Evolutionary conservation across 2,329 filamentous ascomycete species (phyloP).

Genomic region (Amphichorda felina): DNA sequence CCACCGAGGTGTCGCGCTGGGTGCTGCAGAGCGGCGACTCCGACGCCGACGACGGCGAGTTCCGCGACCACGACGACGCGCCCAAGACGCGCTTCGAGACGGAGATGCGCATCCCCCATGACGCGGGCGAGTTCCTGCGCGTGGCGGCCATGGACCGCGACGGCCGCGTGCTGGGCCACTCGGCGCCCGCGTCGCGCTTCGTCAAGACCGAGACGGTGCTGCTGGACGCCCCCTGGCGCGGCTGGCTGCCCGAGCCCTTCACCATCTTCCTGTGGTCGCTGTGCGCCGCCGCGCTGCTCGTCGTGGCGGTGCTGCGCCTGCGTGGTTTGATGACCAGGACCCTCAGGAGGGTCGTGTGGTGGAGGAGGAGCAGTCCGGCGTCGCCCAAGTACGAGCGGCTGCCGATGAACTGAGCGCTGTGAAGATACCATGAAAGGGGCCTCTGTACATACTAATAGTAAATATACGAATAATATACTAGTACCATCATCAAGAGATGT

Average conservation of each 20-base stretch:
- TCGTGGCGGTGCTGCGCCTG: neutral
- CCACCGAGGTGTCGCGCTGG: constrained; percentile 34
- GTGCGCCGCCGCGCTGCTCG: neutral
- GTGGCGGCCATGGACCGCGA: constrained; percentile 2
- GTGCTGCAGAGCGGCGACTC: constrained; percentile 11
- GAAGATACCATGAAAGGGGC: no score
- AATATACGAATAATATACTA: no score
- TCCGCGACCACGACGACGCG: constrained; percentile 18
- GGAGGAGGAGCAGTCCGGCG: neutral
- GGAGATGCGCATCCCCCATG: constrained; percentile 11
- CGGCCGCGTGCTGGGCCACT: neutral
- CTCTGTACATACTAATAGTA: no score
- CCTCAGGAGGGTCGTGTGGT: neutral
- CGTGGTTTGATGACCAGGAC: no score
- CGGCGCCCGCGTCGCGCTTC: neutral
- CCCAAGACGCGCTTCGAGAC: constrained; percentile 4
- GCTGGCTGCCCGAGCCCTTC: constrained; percentile 1
- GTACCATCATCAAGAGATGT: no score
- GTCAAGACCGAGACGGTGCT: neutral
- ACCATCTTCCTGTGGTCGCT: neutral
- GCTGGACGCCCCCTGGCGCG: neutral
- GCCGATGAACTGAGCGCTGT: neutral
- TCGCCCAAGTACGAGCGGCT: neutral
- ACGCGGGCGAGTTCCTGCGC: constrained; percentile 20
- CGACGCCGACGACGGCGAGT: constrained; percentile 5